Percentiles rank a stretch among this genome's conserved stretches.
Conservation (phyloP, 179 eudicot species). For the Vitellaria paradoxa region DNA sequence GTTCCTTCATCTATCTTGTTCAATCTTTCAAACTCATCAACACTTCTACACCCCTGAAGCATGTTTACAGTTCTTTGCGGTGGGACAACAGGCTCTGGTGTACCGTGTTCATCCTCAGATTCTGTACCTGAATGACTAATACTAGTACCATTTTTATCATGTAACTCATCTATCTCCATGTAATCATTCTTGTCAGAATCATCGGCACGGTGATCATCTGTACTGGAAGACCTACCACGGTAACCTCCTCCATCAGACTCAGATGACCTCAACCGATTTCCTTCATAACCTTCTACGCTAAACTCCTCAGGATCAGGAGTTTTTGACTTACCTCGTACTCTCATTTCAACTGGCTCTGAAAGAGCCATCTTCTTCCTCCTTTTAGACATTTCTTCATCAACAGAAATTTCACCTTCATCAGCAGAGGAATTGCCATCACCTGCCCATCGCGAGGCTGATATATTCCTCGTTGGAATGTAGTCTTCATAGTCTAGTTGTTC, state of each 20-base stretch:
- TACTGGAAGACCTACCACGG: slow-evolving; percentile 50
- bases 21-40: slow-evolving; percentile 94
- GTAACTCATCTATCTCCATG: slow-evolving; percentile 69
- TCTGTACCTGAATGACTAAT: slow-evolving; percentile 55
- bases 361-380: slow-evolving; percentile 37
- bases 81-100: slow-evolving; percentile 49
- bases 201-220: slow-evolving; percentile 39
- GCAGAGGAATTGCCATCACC: slow-evolving; percentile 74
- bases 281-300: slow-evolving; percentile 44
- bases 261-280: slow-evolving; percentile 41
- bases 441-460: slow-evolving; percentile 94
- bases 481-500: slow-evolving; percentile 53
- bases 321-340: slow-evolving; percentile 40
- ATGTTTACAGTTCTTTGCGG: slow-evolving; percentile 78
- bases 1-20: slow-evolving; percentile 98
- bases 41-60: slow-evolving; percentile 99
- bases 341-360: slow-evolving; percentile 30
- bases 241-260: slow-evolving; percentile 49
- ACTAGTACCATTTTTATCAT: slow-evolving; percentile 32
- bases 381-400: slow-evolving; percentile 31
- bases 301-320: slow-evolving; percentile 67
- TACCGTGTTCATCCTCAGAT: slow-evolving; percentile 47
- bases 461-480: slow-evolving; percentile 51
- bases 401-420: slow-evolving; percentile 69
- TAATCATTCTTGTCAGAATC: slow-evolving; percentile 42